Evolutionary conservation across 2,329 filamentous ascomycete species (phyloP).

Genomic region (Lasiodiplodia sp.): DNA sequence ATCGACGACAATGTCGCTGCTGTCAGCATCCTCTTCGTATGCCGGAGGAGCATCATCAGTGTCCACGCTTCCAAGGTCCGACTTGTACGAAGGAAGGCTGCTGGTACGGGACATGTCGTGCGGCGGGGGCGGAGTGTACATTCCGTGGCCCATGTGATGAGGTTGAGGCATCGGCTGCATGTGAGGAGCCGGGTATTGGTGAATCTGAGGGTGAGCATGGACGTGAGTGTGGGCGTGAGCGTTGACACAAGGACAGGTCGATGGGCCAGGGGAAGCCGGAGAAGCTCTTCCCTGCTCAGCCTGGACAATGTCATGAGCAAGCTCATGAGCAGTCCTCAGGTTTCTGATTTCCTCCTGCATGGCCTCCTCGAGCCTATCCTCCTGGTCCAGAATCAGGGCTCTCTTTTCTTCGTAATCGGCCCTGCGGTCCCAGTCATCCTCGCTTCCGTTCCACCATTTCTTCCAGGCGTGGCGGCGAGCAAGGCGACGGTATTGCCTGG

Average conservation of each 20-base stretch:
- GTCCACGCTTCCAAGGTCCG: slow-evolving; percentile 40
- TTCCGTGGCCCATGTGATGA: slow-evolving; percentile 34
- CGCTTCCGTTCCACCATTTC: slow-evolving; percentile 56
- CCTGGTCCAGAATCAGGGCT: slow-evolving; percentile 55
- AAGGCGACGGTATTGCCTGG: slow-evolving; percentile 60
- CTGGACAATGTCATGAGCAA: slow-evolving; percentile 58
- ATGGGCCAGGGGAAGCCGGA: slow-evolving; percentile 4
- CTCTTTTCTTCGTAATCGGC: slow-evolving; percentile 61
- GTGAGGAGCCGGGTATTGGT: neutral
- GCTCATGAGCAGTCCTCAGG: slow-evolving; percentile 59
- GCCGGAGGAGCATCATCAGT: slow-evolving; percentile 47
- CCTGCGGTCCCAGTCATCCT: slow-evolving; percentile 42
- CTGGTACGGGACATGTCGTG: slow-evolving; percentile 47
- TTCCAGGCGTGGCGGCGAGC: slow-evolving; percentile 60
- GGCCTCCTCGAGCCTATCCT: slow-evolving; percentile 47
- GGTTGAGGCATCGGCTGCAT: slow-evolving; percentile 31
- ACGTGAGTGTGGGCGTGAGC: slow-evolving; percentile 15
- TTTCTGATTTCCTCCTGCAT: slow-evolving; percentile 57
- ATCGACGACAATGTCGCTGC: slow-evolving; percentile 49
- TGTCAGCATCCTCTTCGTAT: slow-evolving; percentile 51
- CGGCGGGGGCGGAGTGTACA: slow-evolving; percentile 33
- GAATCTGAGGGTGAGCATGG: slow-evolving; percentile 37
- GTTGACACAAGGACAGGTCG: slow-evolving; percentile 18
- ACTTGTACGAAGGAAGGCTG: slow-evolving; percentile 55
- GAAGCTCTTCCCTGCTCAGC: slow-evolving; percentile 45